Percentiles rank a stretch among this genome's conserved stretches.
These are phyloP conservation scores for Antrodiella citrinella DNA, from an alignment of 768 basidiomycete genomes.

Conservation along the genomic window DNA sequence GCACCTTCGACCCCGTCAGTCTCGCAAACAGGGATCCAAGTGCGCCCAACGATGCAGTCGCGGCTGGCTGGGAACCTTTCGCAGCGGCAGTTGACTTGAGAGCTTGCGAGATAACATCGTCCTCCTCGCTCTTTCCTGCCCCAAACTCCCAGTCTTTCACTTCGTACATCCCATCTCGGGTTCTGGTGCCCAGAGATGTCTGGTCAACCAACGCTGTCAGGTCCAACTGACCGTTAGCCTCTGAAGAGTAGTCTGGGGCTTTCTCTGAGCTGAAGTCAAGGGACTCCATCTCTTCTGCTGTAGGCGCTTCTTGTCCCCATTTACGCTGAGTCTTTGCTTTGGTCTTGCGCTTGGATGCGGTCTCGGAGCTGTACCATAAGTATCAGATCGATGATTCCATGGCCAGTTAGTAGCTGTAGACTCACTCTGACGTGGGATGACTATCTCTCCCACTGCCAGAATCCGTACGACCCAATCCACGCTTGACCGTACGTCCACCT, in stretches of 20 bases:
- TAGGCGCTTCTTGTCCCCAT: constrained; percentile 81
- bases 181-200: constrained; percentile 70
- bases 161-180: constrained; percentile 63
- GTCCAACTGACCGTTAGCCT: constrained; percentile 27
- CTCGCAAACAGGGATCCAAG: constrained; percentile 78
- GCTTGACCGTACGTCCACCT: constrained; percentile 51
- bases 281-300: constrained; percentile 85
- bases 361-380: constrained; percentile 44
- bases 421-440: constrained; percentile 65
- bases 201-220: constrained; percentile 58
- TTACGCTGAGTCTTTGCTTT: constrained; percentile 73
- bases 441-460: constrained; percentile 54
- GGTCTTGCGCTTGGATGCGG: constrained; percentile 40
- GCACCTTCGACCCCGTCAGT: constrained; percentile 75
- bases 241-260: constrained; percentile 25
- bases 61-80: constrained; percentile 9
- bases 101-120: constrained; percentile 52
- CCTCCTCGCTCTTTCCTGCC: constrained; percentile 32
- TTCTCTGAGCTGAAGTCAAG: constrained; percentile 80
- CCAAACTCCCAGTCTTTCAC: constrained; percentile 82
- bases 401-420: constrained; percentile 5
- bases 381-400: not conserved
- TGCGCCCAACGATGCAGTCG: constrained; percentile 46
- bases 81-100: constrained; percentile 29
- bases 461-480: constrained; percentile 38